phyloP scores from a whole-genome alignment of 2,329 filamentous ascomycete genomes.

The Stagonosporopsis cucurbitacearum region DNA sequence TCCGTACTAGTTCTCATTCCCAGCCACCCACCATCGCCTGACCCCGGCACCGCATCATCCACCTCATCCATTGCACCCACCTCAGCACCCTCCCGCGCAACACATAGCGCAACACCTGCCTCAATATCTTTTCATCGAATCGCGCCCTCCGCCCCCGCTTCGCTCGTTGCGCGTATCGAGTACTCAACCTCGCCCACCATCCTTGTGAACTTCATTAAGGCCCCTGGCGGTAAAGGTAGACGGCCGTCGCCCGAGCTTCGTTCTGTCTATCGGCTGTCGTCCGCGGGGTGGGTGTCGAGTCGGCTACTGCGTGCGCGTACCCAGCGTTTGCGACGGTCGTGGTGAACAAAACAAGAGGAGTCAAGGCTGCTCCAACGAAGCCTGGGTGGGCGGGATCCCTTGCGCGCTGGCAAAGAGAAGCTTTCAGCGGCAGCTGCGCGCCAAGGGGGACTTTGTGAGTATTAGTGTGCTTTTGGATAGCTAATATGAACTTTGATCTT shows the following conservation, averaged over 20 bases:
- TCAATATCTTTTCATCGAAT: neutral
- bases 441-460: constrained; percentile 19
- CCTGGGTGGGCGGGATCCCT: constrained; percentile 23
- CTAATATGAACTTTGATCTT: constrained; percentile 19
- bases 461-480: constrained; percentile 5
- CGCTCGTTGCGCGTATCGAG: constrained; percentile 22
- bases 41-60: too few species aligned
- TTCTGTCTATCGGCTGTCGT: constrained; percentile 17
- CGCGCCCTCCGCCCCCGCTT: constrained; percentile 12
- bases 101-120: too few species aligned
- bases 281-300: constrained; percentile 19
- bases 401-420: neutral
- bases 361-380: constrained; percentile 23
- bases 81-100: too few species aligned
- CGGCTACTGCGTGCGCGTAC: constrained; percentile 14
- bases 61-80: too few species aligned
- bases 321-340: constrained; percentile 18
- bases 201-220: constrained; percentile 21
- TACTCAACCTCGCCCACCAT: constrained; percentile 18
- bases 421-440: neutral
- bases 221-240: constrained; percentile 22
- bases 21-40: too few species aligned
- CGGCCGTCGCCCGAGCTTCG: constrained; percentile 7
- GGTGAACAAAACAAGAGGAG: constrained; percentile 12
- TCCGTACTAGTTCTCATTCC: too few species aligned